These are phyloP conservation scores for Russula dissimulans DNA, from an alignment of 768 basidiomycete genomes.

Conservation along the genomic window DNA sequence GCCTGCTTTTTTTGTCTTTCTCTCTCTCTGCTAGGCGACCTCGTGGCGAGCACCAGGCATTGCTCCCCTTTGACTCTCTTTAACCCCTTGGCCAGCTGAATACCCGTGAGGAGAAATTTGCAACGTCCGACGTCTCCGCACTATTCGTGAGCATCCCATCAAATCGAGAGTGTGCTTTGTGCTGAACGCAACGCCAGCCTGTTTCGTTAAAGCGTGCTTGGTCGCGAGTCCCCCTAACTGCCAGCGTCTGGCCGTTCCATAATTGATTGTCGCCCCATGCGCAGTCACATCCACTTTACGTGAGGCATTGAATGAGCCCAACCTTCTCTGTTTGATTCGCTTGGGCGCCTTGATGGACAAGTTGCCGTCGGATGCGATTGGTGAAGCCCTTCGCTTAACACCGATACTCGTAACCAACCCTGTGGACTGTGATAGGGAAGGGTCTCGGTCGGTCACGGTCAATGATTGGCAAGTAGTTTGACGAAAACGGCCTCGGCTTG, in stretches of 20 bases:
- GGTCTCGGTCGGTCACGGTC: background rate
- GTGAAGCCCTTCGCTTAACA: background rate
- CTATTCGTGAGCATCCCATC: background rate
- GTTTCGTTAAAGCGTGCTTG: background rate
- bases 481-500: background rate
- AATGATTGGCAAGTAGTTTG: too few relatives aligned
- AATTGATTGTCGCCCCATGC: background rate
- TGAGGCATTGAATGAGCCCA: background rate
- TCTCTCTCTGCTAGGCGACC: background rate
- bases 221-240: slow-evolving; percentile 10
- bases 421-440: background rate
- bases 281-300: slow-evolving; percentile 2
- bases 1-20: background rate
- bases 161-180: background rate
- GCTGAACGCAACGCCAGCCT: background rate
- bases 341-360: background rate
- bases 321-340: slow-evolving; percentile 5
- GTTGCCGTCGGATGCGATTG: background rate
- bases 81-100: background rate
- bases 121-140: slow-evolving; percentile 1
- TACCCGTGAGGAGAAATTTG: background rate
- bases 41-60: slow-evolving; percentile 9
- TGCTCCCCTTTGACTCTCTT: background rate
- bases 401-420: background rate
- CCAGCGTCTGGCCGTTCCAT: background rate